phyloP scores from a whole-genome alignment of 1,139 yeast species.

The Taiozyma onychis region DNA sequence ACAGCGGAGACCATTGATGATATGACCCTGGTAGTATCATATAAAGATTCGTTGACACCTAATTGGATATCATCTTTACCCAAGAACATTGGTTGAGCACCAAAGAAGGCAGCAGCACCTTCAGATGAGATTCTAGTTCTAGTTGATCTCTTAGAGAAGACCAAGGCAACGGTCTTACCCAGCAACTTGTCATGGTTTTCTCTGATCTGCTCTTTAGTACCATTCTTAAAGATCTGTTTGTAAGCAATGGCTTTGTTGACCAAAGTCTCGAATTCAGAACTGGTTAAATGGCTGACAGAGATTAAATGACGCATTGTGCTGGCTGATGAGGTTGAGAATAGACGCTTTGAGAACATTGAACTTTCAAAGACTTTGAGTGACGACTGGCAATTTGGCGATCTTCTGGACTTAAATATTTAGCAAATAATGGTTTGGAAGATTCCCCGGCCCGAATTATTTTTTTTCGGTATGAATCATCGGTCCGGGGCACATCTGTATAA shows the following conservation, averaged over 20 bases:
- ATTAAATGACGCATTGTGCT: conserved; percentile 60
- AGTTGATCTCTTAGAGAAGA: conserved; percentile 89
- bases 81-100: conserved; percentile 94
- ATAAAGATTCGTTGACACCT: conserved; percentile 87
- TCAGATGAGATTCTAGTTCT: conserved; percentile 92
- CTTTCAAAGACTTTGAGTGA: not conserved
- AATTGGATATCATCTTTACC: conserved; percentile 95
- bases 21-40: conserved; percentile 83
- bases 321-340: conserved; percentile 1
- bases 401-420: not conserved
- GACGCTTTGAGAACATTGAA: conserved; percentile 6
- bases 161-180: conserved; percentile 78
- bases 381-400: not conserved
- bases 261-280: conserved; percentile 60
- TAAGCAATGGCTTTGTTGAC: conserved; percentile 63
- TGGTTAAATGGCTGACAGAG: conserved; percentile 69
- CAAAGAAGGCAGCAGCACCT: conserved; percentile 90
- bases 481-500: not conserved
- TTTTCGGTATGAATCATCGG: conserved; percentile 1
- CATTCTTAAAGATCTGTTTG: conserved; percentile 51
- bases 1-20: conserved; percentile 94
- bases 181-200: conserved; percentile 51
- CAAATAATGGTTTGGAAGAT: not conserved
- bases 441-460: no score
- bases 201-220: conserved; percentile 36